These are phyloP conservation scores for Alternaria postmessia DNA, from an alignment of 2,329 filamentous ascomycete genomes.

Conservation along the genomic window DNA sequence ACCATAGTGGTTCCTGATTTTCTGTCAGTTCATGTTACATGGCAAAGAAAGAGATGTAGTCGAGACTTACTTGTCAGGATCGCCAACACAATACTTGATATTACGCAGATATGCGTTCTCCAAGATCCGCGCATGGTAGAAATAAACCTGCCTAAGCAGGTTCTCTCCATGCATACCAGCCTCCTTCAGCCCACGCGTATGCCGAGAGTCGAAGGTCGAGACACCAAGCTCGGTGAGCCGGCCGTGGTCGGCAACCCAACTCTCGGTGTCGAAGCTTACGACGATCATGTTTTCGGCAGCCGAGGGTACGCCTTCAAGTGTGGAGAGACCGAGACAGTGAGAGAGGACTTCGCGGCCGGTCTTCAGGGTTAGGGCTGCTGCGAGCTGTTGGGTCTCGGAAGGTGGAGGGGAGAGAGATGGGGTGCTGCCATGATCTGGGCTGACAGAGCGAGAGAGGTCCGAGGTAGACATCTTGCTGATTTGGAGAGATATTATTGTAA, in stretches of 20 bases:
- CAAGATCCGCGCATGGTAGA: constrained; percentile 25
- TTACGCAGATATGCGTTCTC: constrained; percentile 17
- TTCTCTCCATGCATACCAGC: constrained; percentile 19
- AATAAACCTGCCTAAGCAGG: constrained; percentile 21
- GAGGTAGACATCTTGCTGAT: neutral
- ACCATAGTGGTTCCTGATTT: constrained; percentile 20
- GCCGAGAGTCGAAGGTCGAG: constrained; percentile 18
- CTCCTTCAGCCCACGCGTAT: constrained; percentile 7
- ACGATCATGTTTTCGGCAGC: constrained; percentile 14
- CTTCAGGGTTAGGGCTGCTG: neutral
- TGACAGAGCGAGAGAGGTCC: neutral
- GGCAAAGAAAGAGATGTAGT: neutral
- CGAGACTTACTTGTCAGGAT: constrained; percentile 7
- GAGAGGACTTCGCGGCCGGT: neutral
- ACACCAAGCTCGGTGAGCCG: constrained; percentile 24
- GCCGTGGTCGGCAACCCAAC: constrained; percentile 13
- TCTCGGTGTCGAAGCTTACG: constrained; percentile 21
- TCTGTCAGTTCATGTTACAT: neutral
- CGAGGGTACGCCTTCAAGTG: constrained; percentile 1
- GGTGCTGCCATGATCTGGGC: neutral
- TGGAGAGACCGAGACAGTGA: constrained; percentile 8
- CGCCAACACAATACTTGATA: constrained; percentile 15
- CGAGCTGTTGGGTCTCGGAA: constrained; percentile 1
- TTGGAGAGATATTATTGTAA: neutral
- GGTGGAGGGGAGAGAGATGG: neutral